Conservation (phyloP, 129 eudicot genomes). For the Escallonia herrerae region DNA sequence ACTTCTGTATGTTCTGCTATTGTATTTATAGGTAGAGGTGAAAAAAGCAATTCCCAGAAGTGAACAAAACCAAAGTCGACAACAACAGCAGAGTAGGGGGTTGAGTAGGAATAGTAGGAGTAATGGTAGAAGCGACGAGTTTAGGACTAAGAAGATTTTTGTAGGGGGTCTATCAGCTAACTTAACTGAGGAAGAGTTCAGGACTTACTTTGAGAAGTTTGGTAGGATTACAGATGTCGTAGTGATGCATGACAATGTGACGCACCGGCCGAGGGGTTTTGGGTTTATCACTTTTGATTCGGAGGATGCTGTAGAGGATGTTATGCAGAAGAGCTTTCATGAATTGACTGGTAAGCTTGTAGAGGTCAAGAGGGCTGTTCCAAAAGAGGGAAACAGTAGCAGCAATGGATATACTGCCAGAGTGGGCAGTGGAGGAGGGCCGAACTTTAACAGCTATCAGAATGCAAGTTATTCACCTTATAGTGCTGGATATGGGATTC, state of each 20-base stretch:
- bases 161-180: slow-evolving; percentile 87
- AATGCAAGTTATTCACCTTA: slow-evolving; percentile 26
- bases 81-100: slow-evolving; percentile 47
- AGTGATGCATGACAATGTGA: slow-evolving; percentile 79
- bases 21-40: slow-evolving; percentile 67
- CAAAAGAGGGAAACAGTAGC: slow-evolving; percentile 46
- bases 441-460: slow-evolving; percentile 23
- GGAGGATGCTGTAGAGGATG: slow-evolving; percentile 76
- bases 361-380: slow-evolving; percentile 89
- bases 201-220: slow-evolving; percentile 66
- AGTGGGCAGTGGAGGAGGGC: slow-evolving; percentile 14
- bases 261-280: slow-evolving; percentile 84
- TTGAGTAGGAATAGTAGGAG: slow-evolving; percentile 39
- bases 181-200: slow-evolving; percentile 77
- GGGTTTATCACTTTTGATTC: slow-evolving; percentile 85
- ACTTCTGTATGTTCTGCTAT: not conserved
- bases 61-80: slow-evolving; percentile 53
- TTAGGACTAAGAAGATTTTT: slow-evolving; percentile 83
- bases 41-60: slow-evolving; percentile 80
- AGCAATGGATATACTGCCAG: slow-evolving; percentile 24
- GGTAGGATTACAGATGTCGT: slow-evolving; percentile 88
- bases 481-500: slow-evolving; percentile 33
- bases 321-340: slow-evolving; percentile 61
- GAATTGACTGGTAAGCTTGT: slow-evolving; percentile 65
- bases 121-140: slow-evolving; percentile 28